These are phyloP conservation scores for Zanthoxylum bungeanum DNA, from an alignment of 345 rosid species.

Conservation along the genomic window DNA sequence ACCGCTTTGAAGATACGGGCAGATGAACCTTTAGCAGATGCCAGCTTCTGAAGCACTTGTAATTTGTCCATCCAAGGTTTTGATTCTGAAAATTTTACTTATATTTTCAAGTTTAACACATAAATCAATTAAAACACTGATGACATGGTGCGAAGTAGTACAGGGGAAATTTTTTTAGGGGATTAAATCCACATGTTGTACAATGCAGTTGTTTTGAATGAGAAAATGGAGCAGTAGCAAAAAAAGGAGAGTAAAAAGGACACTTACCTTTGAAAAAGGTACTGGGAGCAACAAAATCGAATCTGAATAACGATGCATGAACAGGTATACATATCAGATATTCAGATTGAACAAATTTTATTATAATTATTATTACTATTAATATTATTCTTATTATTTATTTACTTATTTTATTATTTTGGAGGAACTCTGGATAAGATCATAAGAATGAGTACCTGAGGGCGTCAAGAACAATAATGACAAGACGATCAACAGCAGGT, in stretches of 20 bases:
- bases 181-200: neutral
- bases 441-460: constrained; percentile 38
- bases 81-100: constrained; percentile 27
- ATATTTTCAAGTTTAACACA: neutral
- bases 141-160: neutral
- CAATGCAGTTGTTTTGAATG: neutral
- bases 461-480: constrained; percentile 83
- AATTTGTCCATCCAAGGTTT: constrained; percentile 96
- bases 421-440: too few species aligned
- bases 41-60: constrained; percentile 60
- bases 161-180: neutral
- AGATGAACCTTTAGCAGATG: constrained; percentile 49
- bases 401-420: too few species aligned
- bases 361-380: neutral
- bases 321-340: neutral
- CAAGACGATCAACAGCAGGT: constrained; percentile 63
- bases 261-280: constrained; percentile 56
- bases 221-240: neutral
- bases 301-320: constrained; percentile 30
- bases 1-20: constrained; percentile 87
- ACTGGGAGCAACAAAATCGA: constrained; percentile 85
- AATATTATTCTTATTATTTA: too few species aligned
- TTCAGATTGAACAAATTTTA: neutral
- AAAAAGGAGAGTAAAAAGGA: neutral
- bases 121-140: neutral